These are phyloP conservation scores for Trametes maxima DNA, from an alignment of 768 basidiomycete species.

Conservation along the genomic window DNA sequence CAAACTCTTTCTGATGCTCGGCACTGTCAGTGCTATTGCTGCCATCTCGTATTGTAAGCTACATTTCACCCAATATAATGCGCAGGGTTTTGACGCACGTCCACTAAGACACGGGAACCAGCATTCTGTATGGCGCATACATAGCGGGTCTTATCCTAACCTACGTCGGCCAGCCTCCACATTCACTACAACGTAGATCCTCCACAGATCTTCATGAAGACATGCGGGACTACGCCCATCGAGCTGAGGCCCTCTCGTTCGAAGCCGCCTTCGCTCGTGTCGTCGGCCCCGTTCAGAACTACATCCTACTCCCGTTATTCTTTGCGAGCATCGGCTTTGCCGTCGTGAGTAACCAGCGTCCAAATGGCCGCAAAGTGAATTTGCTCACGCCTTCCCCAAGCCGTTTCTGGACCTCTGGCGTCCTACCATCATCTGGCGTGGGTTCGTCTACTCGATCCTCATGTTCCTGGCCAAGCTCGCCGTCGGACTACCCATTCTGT, in stretches of 20 bases:
- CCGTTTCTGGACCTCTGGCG: constrained; percentile 30
- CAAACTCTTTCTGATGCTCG: constrained; percentile 38
- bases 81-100: not conserved
- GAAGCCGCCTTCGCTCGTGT: constrained; percentile 20
- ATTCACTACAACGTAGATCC: not conserved
- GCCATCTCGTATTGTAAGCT: constrained; percentile 47
- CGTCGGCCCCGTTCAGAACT: constrained; percentile 38
- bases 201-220: not conserved
- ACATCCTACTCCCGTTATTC: constrained; percentile 61
- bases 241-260: constrained; percentile 20
- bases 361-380: not conserved
- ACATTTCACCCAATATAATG: too few relatives aligned
- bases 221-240: not conserved
- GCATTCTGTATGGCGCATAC: constrained; percentile 64
- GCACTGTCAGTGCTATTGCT: constrained; percentile 45
- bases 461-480: constrained; percentile 58
- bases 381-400: constrained; percentile 6
- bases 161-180: constrained; percentile 34
- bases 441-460: constrained; percentile 56
- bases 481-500: constrained; percentile 48
- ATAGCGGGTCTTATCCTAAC: constrained; percentile 54
- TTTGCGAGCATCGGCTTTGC: constrained; percentile 66
- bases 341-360: constrained; percentile 20
- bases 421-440: constrained; percentile 48
- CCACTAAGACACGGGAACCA: constrained; percentile 47